A percentile compares a stretch with the other conserved stretches of the same genome.
phyloP scores from a whole-genome alignment of 2,329 filamentous ascomycete genomes.

The Colletotrichum destructivum region DNA sequence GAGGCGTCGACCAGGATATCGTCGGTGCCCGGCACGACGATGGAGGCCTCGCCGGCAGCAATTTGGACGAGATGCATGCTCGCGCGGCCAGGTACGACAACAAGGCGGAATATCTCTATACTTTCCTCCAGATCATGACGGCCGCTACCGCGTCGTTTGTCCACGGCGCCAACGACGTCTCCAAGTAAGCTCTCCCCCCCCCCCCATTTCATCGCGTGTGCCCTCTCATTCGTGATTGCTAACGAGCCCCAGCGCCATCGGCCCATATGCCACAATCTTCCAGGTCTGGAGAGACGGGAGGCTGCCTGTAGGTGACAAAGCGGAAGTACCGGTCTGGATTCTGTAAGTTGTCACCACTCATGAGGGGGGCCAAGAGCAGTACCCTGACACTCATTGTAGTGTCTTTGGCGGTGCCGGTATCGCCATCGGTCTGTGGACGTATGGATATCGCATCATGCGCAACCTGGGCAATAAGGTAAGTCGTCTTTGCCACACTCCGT shows the following conservation, averaged over 20 bases:
- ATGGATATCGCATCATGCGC: slow-evolving; percentile 72
- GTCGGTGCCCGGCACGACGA: slow-evolving; percentile 48
- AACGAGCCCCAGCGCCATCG: slow-evolving; percentile 60
- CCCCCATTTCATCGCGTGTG: no score
- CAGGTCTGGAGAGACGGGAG: slow-evolving; percentile 69
- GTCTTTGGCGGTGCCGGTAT: slow-evolving; percentile 51
- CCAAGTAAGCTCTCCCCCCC: slow-evolving; percentile 54
- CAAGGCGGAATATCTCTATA: slow-evolving; percentile 72
- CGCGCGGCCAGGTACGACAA: slow-evolving; percentile 74
- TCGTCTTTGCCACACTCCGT: no score
- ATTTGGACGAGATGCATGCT: slow-evolving; percentile 71
- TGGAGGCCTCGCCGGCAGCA: slow-evolving; percentile 62
- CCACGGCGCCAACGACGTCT: slow-evolving; percentile 78
- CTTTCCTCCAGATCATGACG: slow-evolving; percentile 72
- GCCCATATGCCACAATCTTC: slow-evolving; percentile 75
- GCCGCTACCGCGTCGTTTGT: slow-evolving; percentile 75
- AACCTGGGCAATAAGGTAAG: slow-evolving; percentile 64
- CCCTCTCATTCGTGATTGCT: no score
- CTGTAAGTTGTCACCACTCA: slow-evolving; percentile 49
- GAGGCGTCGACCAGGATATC: slow-evolving; percentile 57
- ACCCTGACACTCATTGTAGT: no score
- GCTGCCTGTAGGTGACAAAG: slow-evolving; percentile 55
- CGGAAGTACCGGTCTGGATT: slow-evolving; percentile 72
- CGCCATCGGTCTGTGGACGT: slow-evolving; percentile 64
- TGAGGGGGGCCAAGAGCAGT: no score